Percentiles rank a stretch among this genome's conserved stretches.
Conservation (phyloP, 2,329 filamentous ascomycete genomes). For the Apiospora rasikravindrae region DNA sequence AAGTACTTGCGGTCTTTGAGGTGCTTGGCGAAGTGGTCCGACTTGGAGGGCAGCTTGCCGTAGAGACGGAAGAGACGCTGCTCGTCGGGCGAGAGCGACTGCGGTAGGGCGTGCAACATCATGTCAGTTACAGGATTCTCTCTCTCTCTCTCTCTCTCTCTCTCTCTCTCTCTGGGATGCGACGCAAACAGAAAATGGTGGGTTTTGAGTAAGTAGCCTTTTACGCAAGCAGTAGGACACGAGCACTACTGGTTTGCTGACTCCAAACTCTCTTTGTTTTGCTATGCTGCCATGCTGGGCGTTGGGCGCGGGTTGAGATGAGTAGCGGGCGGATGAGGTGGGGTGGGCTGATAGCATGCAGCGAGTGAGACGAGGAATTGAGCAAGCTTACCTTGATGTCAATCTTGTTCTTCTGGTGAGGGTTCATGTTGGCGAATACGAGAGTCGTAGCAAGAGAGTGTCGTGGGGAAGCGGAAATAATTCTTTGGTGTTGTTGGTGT, state of each 20-base stretch:
- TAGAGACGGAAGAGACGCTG: conserved; percentile 96
- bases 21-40: conserved; percentile 96
- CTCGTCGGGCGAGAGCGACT: conserved; percentile 94
- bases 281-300: conserved; percentile 3
- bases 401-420: conserved; percentile 97
- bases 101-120: conserved; percentile 24
- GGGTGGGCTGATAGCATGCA: conserved; percentile 21
- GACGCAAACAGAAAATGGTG: background rate
- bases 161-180: background rate
- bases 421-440: conserved; percentile 73
- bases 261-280: conserved; percentile 1
- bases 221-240: background rate
- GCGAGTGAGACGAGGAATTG: conserved; percentile 25
- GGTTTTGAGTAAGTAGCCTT: background rate
- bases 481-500: conserved; percentile 9
- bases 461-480: background rate
- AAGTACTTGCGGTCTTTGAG: conserved; percentile 99
- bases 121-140: conserved; percentile 21
- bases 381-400: conserved; percentile 81
- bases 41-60: conserved; percentile 95
- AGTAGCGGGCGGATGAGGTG: conserved; percentile 20
- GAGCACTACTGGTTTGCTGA: background rate
- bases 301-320: conserved; percentile 14
- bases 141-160: conserved; percentile 2
- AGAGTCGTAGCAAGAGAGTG: background rate